Evolutionary conservation across 1,284 basidiomycete genomes (phyloP).

Genomic region (Stygiomarasmius scandens): DNA sequence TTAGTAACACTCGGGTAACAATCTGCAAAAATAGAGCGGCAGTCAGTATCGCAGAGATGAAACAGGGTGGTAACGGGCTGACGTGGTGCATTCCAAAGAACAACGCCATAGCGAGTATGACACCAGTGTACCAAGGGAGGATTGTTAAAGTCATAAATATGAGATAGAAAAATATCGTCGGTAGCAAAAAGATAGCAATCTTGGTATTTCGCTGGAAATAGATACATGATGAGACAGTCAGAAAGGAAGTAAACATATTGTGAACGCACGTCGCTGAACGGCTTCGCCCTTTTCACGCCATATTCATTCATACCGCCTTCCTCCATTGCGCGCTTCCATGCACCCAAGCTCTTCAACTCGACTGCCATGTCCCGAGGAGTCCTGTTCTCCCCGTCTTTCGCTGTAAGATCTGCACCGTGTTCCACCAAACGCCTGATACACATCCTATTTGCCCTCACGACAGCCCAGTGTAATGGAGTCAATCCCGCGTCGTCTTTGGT

Average conservation of each 20-base stretch:
- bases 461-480: conserved; percentile 96
- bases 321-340: conserved; percentile 86
- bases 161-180: conserved; percentile 77
- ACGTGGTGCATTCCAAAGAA: conserved; percentile 95
- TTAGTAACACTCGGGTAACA: conserved; percentile 81
- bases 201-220: conserved; percentile 71
- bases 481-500: conserved; percentile 83
- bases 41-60: conserved; percentile 10
- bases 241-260: background rate
- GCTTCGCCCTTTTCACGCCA: conserved; percentile 69
- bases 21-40: conserved; percentile 47
- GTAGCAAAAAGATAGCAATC: conserved; percentile 80
- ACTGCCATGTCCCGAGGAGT: conserved; percentile 94
- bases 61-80: conserved; percentile 29
- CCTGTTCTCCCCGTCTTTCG: conserved; percentile 84
- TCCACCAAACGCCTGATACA: conserved; percentile 87
- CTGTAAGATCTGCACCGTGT: conserved; percentile 81
- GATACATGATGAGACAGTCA: conserved; percentile 4
- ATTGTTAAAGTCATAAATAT: conserved; percentile 84
- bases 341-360: conserved; percentile 87
- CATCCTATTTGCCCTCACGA: conserved; percentile 90
- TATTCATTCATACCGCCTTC: conserved; percentile 83
- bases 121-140: conserved; percentile 88
- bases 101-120: conserved; percentile 80
- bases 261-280: conserved; percentile 66